Percentiles rank a stretch among this genome's conserved stretches.
Conservation (phyloP, 208 protist species). For the Trichomonas gallinae region DNA sequence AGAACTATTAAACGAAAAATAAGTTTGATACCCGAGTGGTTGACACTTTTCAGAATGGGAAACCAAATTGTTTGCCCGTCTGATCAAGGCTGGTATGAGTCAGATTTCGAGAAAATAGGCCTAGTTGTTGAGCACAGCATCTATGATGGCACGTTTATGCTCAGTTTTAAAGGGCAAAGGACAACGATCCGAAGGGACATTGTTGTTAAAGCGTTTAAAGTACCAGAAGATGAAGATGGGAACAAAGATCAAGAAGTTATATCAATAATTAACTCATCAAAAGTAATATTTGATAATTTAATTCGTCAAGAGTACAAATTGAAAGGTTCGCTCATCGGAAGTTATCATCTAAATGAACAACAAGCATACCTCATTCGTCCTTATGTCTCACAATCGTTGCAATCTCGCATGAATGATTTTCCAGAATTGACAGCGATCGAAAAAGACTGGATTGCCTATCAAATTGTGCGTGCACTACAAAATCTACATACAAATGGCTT, state of each 20-base stretch:
- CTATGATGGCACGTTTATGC: not conserved
- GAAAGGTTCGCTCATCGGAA: not conserved
- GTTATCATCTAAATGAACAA: not conserved
- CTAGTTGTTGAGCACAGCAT: not conserved
- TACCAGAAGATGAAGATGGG: not conserved
- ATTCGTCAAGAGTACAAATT: not conserved
- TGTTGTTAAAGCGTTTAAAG: not conserved
- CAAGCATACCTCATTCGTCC: not conserved
- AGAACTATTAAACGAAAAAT: too few relatives aligned
- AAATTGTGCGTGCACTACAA: not conserved
- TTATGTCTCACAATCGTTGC: not conserved
- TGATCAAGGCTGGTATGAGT: not conserved
- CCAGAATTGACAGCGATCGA: not conserved
- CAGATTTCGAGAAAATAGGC: not conserved
- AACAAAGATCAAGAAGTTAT: not conserved
- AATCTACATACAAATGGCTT: not conserved
- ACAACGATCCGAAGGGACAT: not conserved
- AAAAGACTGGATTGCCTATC: slow-evolving; percentile 9
- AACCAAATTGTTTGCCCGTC: slow-evolving; percentile 14
- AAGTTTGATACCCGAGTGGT: too few relatives aligned
- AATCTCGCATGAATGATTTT: not conserved
- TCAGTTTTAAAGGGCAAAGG: not conserved
- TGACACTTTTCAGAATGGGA: not conserved
- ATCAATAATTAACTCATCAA: not conserved
- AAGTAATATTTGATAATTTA: not conserved